Base-by-base conservation (phyloP, 805 yeast genomes). In the Ogataea polymorpha region DNA sequence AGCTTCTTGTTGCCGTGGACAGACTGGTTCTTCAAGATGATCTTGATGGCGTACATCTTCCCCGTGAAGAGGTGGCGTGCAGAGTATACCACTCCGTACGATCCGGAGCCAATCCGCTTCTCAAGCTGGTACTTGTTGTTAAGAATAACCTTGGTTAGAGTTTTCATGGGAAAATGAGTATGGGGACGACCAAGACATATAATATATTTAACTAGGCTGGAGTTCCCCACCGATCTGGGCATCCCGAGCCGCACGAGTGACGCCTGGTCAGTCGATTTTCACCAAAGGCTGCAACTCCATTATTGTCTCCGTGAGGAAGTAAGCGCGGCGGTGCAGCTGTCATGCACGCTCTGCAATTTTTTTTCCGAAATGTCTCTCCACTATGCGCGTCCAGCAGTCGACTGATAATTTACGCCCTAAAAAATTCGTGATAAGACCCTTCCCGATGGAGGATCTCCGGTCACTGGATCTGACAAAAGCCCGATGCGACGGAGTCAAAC, bases 51-150 rank as follows among this genome's bases (percentile, higher is more conserved):
- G 52, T 69, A 80, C 15, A 67, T 63, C 35, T 68, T 62, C 13
- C 73, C 70, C 0, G 82, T 72, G 31, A 51, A 55, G 15, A 70
- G 49, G 56, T 87, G 83, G 44, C 72, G 62, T 3, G 86, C 89
- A 13, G 77, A 69, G 66, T 83, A 86, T 6, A 88, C 91, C 23
- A 83, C 69, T 4, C 95, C 95, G 54, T 82, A 88, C 16, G 95
- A 89, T 20, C 96, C 96, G 0, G 91, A 75, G 6, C 96, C 96
- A 9, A 83, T 73, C 50, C 77, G 73, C 44, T 63, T 66, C 43
- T 70, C 67, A 52, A 77, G 62, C 42, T 64, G 66, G 48, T 66
- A 67, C 18, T 67, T 64, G 49, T 61, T 58, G 48, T 63, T 65
- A 13, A 65, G 45, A 5, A 59, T 54, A 2, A 65, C 49, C 24